Base-by-base conservation (phyloP, 1,284 basidiomycete genomes). In the Papiliotrema terrestris region DNA sequence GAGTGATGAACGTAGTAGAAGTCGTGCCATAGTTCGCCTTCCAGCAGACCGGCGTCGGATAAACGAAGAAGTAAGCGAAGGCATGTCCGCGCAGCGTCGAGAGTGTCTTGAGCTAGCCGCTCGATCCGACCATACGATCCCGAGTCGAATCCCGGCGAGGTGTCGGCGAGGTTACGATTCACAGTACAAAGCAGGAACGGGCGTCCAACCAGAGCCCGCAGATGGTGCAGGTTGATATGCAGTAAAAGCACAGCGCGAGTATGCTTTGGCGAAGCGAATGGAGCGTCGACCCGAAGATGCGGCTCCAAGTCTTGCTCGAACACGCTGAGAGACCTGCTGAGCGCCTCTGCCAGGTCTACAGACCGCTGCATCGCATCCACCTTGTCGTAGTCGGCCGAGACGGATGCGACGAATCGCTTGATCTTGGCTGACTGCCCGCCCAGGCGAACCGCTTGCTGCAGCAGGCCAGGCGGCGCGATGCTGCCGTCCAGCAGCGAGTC, bases 1-100 rank as follows among this genome's bases (percentile, higher is more conserved):
- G 59, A 57, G 37, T 63, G 62, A 23, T 60, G 57, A 8, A 55
- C 49, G 17, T 52, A 47, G 48, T 57, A 59, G 37, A 59, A 63
- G 48, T 63, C 62, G 13, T 61, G 55, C 48, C 51, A 61, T 11
- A 59, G 53, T 11, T 50, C 37, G 13, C 49, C 49, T 35, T 58
- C 60, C 6, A 57, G 41, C 8, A 55, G 38, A 8, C 37, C 50
- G 41, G 45, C n/a, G 17, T 45, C 42, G 8, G 49, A 48, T 19
- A 58, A 36, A 2, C 48, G 26, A 19, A 56, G 43, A 9, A 58
- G 51, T 36, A 54, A 51, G 20, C 42, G 51, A 8, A 48, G 49
- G 5, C 52, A 48, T 8, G 49, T 42, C 20, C 56, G 49, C 13
- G 60, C 59, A 19, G 56, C 59, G 14, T 45, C 32, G 32, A 55